Conservation (phyloP, 78 protist genomes). For the Protostelium mycophagum region DNA sequence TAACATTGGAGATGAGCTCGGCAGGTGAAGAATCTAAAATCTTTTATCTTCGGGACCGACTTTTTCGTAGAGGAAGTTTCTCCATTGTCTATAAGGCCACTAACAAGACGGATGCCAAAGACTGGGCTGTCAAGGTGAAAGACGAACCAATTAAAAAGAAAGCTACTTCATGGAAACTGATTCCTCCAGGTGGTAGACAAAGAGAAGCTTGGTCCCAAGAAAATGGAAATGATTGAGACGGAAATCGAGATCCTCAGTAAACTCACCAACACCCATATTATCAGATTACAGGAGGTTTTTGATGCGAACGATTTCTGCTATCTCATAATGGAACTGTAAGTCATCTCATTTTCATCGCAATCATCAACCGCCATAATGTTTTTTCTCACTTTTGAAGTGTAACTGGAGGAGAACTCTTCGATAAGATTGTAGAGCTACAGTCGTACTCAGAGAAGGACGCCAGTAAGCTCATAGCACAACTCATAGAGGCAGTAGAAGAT, state of each 20-base stretch:
- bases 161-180: no score
- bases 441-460: slow-evolving; percentile 65
- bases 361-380: neutral
- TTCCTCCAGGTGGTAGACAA: neutral
- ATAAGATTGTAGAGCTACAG: slow-evolving; percentile 58
- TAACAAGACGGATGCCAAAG: slow-evolving; percentile 29
- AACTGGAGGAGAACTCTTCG: slow-evolving; percentile 71
- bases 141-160: slow-evolving; percentile 36
- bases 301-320: slow-evolving; percentile 34
- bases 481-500: slow-evolving; percentile 37
- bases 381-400: slow-evolving; percentile 20
- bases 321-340: slow-evolving; percentile 57
- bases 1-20: neutral
- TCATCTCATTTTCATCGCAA: neutral
- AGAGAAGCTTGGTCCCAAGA: neutral
- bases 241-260: slow-evolving; percentile 61
- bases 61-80: slow-evolving; percentile 54
- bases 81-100: slow-evolving; percentile 41
- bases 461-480: slow-evolving; percentile 23
- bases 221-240: slow-evolving; percentile 15
- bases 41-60: neutral
- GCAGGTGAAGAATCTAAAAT: neutral
- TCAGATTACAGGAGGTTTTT: slow-evolving; percentile 32
- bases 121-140: slow-evolving; percentile 44
- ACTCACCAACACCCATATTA: slow-evolving; percentile 35